phyloP scores from a whole-genome alignment of 2,329 filamentous ascomycete species.

The Calycina herbarum region DNA sequence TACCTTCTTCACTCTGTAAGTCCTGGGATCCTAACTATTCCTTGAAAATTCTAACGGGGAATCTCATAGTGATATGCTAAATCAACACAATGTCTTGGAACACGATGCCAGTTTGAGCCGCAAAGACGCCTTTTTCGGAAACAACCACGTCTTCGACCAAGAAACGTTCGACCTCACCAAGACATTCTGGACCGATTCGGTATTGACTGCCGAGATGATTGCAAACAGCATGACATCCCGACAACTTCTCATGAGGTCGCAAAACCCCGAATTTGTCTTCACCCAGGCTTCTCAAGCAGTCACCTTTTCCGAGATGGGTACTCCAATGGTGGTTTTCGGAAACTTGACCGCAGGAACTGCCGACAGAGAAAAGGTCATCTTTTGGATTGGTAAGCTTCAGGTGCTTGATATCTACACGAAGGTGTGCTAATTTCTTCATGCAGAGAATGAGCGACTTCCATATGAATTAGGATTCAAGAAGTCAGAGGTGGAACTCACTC shows the following conservation, averaged over 20 bases:
- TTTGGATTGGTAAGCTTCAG: conserved; percentile 45
- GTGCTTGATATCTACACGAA: neutral
- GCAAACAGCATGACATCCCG: conserved; percentile 49
- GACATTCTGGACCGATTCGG: conserved; percentile 47
- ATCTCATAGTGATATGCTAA: conserved; percentile 42
- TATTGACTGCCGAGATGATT: conserved; percentile 43
- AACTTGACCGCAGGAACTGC: conserved; percentile 44
- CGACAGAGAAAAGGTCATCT: conserved; percentile 43
- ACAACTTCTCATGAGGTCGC: conserved; percentile 45
- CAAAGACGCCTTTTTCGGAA: conserved; percentile 49
- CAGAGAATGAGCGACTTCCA: conserved; percentile 46
- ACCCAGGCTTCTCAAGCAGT: conserved; percentile 45
- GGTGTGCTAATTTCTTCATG: neutral
- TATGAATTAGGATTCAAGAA: conserved; percentile 41
- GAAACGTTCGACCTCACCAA: conserved; percentile 48
- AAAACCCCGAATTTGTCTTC: conserved; percentile 51
- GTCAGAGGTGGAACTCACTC: neutral
- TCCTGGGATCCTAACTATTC: neutral
- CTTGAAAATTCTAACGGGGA: conserved; percentile 1
- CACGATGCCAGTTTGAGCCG: conserved; percentile 52
- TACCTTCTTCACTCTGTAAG: conserved; percentile 43
- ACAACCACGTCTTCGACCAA: conserved; percentile 52
- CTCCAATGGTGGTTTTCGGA: conserved; percentile 51
- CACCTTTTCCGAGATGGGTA: conserved; percentile 51
- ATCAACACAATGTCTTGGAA: conserved; percentile 49